These are phyloP conservation scores for Lactifluus hygrophoroides DNA, from an alignment of 768 basidiomycete species.

Conservation along the genomic window DNA sequence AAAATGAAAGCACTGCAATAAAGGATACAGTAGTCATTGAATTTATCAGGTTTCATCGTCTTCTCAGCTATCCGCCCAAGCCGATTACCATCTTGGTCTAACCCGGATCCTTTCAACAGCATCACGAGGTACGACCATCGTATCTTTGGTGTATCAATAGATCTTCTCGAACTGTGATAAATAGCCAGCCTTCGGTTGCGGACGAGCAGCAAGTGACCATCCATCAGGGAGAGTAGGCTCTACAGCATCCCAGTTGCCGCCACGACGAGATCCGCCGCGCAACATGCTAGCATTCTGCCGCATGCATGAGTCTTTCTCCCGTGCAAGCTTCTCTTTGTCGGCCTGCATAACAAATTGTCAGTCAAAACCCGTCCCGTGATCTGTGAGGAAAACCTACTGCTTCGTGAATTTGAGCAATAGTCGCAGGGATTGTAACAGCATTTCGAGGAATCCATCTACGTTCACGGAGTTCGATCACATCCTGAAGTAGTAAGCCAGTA, in stretches of 20 bases:
- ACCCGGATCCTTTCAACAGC: slow-evolving; percentile 60
- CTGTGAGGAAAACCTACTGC: slow-evolving; percentile 43
- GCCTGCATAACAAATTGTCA: slow-evolving; percentile 39
- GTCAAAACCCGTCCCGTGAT: background rate
- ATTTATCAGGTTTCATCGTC: slow-evolving; percentile 49
- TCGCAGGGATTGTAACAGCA: slow-evolving; percentile 67
- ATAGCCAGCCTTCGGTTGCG: slow-evolving; percentile 74
- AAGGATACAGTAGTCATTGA: slow-evolving; percentile 31
- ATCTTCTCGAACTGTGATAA: slow-evolving; percentile 86
- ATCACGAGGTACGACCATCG: slow-evolving; percentile 65
- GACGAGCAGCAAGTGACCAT: slow-evolving; percentile 55
- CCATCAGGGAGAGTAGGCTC: slow-evolving; percentile 66
- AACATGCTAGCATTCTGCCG: slow-evolving; percentile 69
- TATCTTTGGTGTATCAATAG: slow-evolving; percentile 83
- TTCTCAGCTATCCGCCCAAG: too few relatives aligned
- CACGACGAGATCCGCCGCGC: slow-evolving; percentile 83
- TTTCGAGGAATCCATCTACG: slow-evolving; percentile 75
- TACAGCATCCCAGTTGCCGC: slow-evolving; percentile 57
- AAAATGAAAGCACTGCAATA: slow-evolving; percentile 9
- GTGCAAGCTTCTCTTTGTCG: slow-evolving; percentile 82
- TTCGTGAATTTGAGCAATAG: slow-evolving; percentile 80
- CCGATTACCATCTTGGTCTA: slow-evolving; percentile 50
- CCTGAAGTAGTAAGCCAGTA: slow-evolving; percentile 57
- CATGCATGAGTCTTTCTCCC: slow-evolving; percentile 61
- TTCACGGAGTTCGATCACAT: slow-evolving; percentile 81